Base-by-base conservation (phyloP, 2,329 filamentous ascomycete species). In the Botrytis elliptica region DNA sequence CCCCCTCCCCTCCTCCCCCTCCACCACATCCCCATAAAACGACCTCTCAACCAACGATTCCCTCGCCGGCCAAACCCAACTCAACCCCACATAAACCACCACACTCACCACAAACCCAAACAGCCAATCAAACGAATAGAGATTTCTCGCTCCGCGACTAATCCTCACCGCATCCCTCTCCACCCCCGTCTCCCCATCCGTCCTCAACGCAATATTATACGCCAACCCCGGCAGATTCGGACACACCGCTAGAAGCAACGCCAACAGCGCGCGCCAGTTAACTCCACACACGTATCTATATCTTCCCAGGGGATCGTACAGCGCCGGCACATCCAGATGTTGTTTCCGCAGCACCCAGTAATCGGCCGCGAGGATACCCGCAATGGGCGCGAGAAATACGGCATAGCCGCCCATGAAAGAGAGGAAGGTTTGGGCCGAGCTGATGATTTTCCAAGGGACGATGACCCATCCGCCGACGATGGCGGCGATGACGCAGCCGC, bases 81-180 rank as follows among this genome's bases (percentile, higher is more conserved):
- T 87, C 33, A 91, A 77, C 0, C 75, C 77, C 16, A 86, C 82
- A 81, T 92, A 92, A 0, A 91, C 84, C 4, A 88, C 68, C 33
- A 87, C 85, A 12, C 88, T 88, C 0, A 81, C 83, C 16, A 85
- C 82, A 75, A 92, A 91, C 0, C 90, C 90, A 67, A 90, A 84
- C 29, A 92, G 79, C 87, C 90, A 92, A n/a, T 90, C 89, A 78
- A 92, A 90, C 40, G 86, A 85, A 78, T 91, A 92, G 7, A 91
- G 82, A 75, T 87, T 85, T 60, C 83, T 80, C 0, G 84, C 82
- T 0, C 90, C 90, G 0, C 82, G 82, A 0, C 77, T 82, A 75
- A 80, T 83, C 10, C 75, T 75, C 6, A 77, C 77, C 4, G 75
- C 62, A 18, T 75, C 60, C 49, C 20, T 64, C 3, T 62, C 64